Evolutionary conservation across 2,329 filamentous ascomycete genomes (phyloP), one percentile per base, ranked within the genome.

Genomic region (Chrysoporthe deuterocubensis): DNA sequence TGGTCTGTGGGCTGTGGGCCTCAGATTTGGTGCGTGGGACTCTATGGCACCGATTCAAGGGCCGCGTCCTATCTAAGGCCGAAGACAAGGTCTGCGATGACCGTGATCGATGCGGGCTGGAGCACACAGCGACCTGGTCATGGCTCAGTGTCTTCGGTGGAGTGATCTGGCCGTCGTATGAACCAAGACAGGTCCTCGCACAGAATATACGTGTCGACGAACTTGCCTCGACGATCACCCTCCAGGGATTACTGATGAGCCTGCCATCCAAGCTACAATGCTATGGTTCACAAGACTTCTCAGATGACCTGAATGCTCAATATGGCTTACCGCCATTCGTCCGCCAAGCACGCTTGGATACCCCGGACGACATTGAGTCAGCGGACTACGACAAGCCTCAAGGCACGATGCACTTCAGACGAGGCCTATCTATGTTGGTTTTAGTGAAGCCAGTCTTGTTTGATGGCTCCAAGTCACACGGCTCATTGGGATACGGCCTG

Each of bases 1-100:
- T 60, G n/a, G 37, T 43, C 57, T 26, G 37, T 44, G 57, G 57
- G n/a, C 42, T 60, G 3, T 60, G 57, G 57, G 40, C 37, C 18
- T 60, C 57, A 26, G 57, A 60, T 32, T 14, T 60, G 57, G 34
- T 58, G 37, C n/a, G 40, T 4, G 57, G 57, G 1, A 26, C 44
- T 8, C 40, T 60, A n/a, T 60, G 56, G 56, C n/a, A 60, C 2
- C 57, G 57, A 6, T 16, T 26, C 37, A 4, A 43, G 11, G 57
- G 57, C 7, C n/a, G 18, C 16, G 37, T 6, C n/a, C 21, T 43
- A 6, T 54, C 50, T 13, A 54, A 34, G 13, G 13, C 16, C 13
- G 8, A 54, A 54, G 13, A 44, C 7, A 4, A 44, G 3, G 11
- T 26, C 34, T 3, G 3, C 11, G 9, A 44, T 1, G 37, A 26